Evolutionary conservation across 129 eudicot species (phyloP), one percentile per base, ranked within the genome.

Genomic region (Ambrosia trifida): DNA sequence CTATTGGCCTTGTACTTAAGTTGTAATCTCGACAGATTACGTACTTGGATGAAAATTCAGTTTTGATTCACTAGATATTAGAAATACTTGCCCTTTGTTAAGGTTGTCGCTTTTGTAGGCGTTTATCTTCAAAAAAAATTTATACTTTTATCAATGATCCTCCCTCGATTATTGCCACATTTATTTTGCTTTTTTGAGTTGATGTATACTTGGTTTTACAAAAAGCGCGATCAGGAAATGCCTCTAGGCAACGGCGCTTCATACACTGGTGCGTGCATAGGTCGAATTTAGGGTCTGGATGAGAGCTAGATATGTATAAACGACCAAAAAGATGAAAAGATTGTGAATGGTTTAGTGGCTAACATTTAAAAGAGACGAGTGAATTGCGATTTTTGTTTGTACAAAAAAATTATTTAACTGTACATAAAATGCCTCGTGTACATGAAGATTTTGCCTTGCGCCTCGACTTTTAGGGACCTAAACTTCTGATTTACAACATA

Each of bases 1-100:
- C 98, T n/a, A 80, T 94, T 52, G 97, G 98, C 36, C 96, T 94
- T 52, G 75, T 94, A 54, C 82, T 94, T 38, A 89, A 84, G 82
- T 72, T 88, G 20, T 85, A 88, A 63, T 52, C 19, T 35, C 24
- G 33, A 54, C 33, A 19, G 57, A 24, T 24, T 24, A 24, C 28
- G 10, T 7, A n/a, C 65, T 38, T 11, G 40, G 72, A 36, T 45
- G 28, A 41, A 75, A 18, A 56, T 30, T 28, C 66, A 69, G n/a
- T 77, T 67, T 57, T 67, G 80, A 47, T 50, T 57, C 38, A 54
- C 20, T 13, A 11, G 28, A 43, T 43, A 24, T 52, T 6, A 28
- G 36, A 57, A 57, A 24, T 24, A 28, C 64, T 57, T 24, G 64
- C 64, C 12, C 41, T 30, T 58, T 58, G 60, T 58, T 13, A 4